Conservation (phyloP, 805 yeast genomes). For the Metschnikowia bowlesiae region DNA sequence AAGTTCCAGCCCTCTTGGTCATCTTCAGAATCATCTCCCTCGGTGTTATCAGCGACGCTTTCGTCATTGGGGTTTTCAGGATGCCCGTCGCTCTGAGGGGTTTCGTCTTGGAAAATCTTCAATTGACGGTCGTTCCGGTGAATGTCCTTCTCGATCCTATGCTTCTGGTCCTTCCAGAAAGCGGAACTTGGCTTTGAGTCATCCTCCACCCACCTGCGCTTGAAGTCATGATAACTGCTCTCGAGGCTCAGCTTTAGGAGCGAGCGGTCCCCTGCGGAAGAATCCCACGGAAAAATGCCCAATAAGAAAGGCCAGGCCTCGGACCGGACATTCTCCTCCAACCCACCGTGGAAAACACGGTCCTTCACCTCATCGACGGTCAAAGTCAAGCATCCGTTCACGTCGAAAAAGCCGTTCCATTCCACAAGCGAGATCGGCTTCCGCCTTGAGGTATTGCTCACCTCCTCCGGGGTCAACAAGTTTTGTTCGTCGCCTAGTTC, state of each 20-base stretch:
- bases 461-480: slow-evolving; percentile 54
- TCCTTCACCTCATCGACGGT: slow-evolving; percentile 78
- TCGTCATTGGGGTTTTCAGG: slow-evolving; percentile 8
- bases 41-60: slow-evolving; percentile 13
- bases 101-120: slow-evolving; percentile 53
- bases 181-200: slow-evolving; percentile 47
- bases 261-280: slow-evolving; percentile 63
- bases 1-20: slow-evolving; percentile 52
- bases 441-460: slow-evolving; percentile 57
- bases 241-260: slow-evolving; percentile 53
- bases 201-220: slow-evolving; percentile 63
- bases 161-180: slow-evolving; percentile 86
- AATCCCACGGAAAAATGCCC: slow-evolving; percentile 86
- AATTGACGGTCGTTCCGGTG: slow-evolving; percentile 84
- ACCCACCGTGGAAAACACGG: slow-evolving; percentile 87
- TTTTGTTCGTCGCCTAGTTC: slow-evolving; percentile 51
- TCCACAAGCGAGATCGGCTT: slow-evolving; percentile 65
- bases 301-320: slow-evolving; percentile 86
- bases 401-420: slow-evolving; percentile 84
- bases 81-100: slow-evolving; percentile 8
- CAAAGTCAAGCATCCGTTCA: slow-evolving; percentile 63
- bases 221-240: slow-evolving; percentile 58
- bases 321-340: slow-evolving; percentile 51
- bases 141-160: slow-evolving; percentile 89
- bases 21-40: slow-evolving; percentile 3